phyloP scores from a whole-genome alignment of 2,329 filamentous ascomycete species.

The Simplicillium sp. region DNA sequence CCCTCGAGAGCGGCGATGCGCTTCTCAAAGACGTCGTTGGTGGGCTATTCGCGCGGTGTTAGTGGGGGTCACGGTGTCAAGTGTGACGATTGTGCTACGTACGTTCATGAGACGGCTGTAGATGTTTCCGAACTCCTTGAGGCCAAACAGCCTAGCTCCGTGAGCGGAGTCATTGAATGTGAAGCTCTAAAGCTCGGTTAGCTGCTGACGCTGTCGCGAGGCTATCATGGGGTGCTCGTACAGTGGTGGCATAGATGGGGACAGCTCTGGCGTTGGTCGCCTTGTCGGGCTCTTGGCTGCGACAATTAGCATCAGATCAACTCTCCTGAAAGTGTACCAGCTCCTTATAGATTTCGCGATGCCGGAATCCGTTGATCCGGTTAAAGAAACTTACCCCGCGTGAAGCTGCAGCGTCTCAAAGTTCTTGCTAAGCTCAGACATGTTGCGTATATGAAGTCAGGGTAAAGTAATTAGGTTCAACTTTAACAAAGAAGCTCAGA shows the following conservation, averaged over 20 bases:
- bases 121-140: conserved; percentile 96
- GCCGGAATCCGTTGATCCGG: conserved; percentile 3
- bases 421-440: conserved; percentile 43
- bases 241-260: conserved; percentile 90
- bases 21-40: conserved; percentile 93
- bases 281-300: conserved; percentile 69
- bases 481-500: background rate
- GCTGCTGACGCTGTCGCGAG: conserved; percentile 1
- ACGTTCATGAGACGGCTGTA: conserved; percentile 96
- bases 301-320: conserved; percentile 6
- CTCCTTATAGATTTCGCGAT: background rate
- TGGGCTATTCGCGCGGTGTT: conserved; percentile 51
- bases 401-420: conserved; percentile 85
- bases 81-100: conserved; percentile 17
- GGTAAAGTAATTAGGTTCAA: background rate
- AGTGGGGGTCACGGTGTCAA: conserved; percentile 1
- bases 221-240: conserved; percentile 28
- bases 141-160: conserved; percentile 86
- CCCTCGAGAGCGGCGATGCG: conserved; percentile 92
- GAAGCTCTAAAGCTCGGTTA: conserved; percentile 52
- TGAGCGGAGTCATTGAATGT: conserved; percentile 95
- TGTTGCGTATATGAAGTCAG: conserved; percentile 9
- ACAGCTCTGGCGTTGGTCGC: conserved; percentile 82
- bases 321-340: too few species aligned
- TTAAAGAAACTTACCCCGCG: conserved; percentile 58